Evolutionary conservation across 2,329 filamentous ascomycete genomes (phyloP), one percentile per base, ranked within the genome.

Genomic region (Biscogniauxia mediterranea): DNA sequence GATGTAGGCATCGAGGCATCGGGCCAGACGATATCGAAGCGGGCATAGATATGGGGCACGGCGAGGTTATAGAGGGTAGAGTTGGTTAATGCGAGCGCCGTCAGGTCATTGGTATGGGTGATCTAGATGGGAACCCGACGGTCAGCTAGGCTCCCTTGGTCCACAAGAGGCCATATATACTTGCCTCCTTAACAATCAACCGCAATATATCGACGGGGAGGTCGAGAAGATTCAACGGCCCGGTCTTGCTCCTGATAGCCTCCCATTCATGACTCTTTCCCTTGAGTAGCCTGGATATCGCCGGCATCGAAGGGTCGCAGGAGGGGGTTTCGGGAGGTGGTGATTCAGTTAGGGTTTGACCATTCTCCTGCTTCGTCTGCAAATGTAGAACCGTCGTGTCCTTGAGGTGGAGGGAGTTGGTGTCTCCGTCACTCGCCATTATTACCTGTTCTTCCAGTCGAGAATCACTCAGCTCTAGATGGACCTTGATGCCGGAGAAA

Each of bases 21-120:
- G 0, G 91, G 91, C 92, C 92, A 95, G 51, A 94, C 89, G 65
- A 95, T 95, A 71, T 95, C 91, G 75, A 95, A 95, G 62, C 90
- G 86, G 19, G 89, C 90, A 77, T 95, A 95, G 66, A 95, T 92
- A 69, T 89, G 86, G 19, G 91, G 91, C 23, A 92, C 87, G 0
- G 90, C 86, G 58, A 95, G 83, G 52, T 83, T 81, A 76, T 95
- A 90, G 13, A 96, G 83, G 26, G 88, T 87, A 15, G 91, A 92
- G 76, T 92, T 91, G 52, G 90, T 90, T 61, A 92, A 81, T 15
- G 91, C 90, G 50, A 95, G 82, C 15, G 90, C 87, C 0, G 89
- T 92, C 63, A 95, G 81, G 74, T 95, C 91, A 74, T 93, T 94
- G 5, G 90, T 92, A 71, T 93, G 88, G 3, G 88, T 91, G 58